Conservation (phyloP, 202 grass and related monocot species). For the Schoenoplectus tabernaemontani region DNA sequence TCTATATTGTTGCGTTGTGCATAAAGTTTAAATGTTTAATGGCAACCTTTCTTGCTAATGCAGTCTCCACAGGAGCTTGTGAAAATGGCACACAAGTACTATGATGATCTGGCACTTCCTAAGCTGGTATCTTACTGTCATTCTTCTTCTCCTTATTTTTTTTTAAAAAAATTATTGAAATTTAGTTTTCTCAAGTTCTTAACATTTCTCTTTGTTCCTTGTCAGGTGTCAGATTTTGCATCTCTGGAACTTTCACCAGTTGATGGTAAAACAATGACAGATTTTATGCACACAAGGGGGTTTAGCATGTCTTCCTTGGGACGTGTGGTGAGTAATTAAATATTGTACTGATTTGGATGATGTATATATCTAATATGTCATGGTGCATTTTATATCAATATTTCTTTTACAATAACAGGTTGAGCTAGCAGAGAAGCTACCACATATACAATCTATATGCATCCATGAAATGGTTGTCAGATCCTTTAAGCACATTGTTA, state of each 20-base stretch:
- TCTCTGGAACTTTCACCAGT: constrained; percentile 99
- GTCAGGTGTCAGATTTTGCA: constrained; percentile 96
- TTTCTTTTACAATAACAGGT: constrained; percentile 54
- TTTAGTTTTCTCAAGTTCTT: constrained; percentile 22
- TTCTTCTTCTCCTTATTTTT: neutral
- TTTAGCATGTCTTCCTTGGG: constrained; percentile 94
- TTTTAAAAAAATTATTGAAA: neutral
- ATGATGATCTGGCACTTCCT: constrained; percentile 89
- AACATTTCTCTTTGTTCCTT: constrained; percentile 26
- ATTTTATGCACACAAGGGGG: constrained; percentile 99
- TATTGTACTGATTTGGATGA: neutral
- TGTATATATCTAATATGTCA: too few species aligned
- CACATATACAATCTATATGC: constrained; percentile 98
- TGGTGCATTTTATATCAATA: neutral
- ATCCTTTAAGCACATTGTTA: constrained; percentile 83
- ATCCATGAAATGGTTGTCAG: constrained; percentile 99
- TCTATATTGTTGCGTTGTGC: neutral
- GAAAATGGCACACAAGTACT: constrained; percentile 80
- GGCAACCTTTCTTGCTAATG: constrained; percentile 29
- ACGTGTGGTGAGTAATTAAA: constrained; percentile 52
- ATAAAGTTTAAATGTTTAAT: neutral
- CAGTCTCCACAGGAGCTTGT: constrained; percentile 80
- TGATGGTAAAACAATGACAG: constrained; percentile 94
- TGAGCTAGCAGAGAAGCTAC: constrained; percentile 77
- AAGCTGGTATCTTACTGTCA: constrained; percentile 54